These are phyloP conservation scores for Boletus rufocinnamomeus DNA, from an alignment of 768 basidiomycete genomes.

Conservation along the genomic window DNA sequence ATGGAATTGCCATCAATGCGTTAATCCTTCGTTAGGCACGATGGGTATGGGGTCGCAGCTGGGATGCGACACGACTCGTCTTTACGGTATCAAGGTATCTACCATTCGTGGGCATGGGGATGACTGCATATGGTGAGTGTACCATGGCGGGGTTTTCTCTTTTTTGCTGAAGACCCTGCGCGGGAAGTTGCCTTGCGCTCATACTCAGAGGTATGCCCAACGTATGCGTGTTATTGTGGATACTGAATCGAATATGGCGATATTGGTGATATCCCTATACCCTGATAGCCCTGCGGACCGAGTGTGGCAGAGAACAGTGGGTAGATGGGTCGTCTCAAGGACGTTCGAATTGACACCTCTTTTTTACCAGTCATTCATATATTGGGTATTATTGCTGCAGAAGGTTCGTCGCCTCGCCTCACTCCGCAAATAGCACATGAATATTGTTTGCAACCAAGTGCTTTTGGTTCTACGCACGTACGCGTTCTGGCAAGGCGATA, in stretches of 20 bases:
- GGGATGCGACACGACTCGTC: slow-evolving; percentile 16
- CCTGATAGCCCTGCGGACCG: slow-evolving; percentile 3
- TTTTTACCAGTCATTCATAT: slow-evolving; percentile 13
- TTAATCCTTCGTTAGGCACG: slow-evolving; percentile 10
- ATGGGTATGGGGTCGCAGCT: slow-evolving; percentile 24
- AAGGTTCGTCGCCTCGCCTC: background rate
- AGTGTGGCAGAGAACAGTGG: slow-evolving; percentile 12
- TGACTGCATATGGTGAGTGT: slow-evolving; percentile 19
- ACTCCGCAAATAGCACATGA: background rate
- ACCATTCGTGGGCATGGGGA: slow-evolving; percentile 14
- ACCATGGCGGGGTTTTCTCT: no score
- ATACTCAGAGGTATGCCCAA: slow-evolving; percentile 9
- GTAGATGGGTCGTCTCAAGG: background rate
- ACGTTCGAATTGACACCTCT: background rate
- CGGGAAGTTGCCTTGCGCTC: slow-evolving; percentile 8
- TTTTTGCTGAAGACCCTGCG: background rate
- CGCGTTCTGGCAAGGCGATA: slow-evolving; percentile 23
- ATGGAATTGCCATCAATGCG: no score
- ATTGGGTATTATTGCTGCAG: slow-evolving; percentile 11
- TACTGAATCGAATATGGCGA: background rate
- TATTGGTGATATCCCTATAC: background rate
- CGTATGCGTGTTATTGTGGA: background rate
- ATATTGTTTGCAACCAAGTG: slow-evolving; percentile 3
- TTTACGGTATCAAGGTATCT: slow-evolving; percentile 26
- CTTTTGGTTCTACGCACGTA: slow-evolving; percentile 23